Evolutionary conservation across 805 yeast genomes (phyloP).

Genomic region (Wickerhamiella sorbophila): DNA sequence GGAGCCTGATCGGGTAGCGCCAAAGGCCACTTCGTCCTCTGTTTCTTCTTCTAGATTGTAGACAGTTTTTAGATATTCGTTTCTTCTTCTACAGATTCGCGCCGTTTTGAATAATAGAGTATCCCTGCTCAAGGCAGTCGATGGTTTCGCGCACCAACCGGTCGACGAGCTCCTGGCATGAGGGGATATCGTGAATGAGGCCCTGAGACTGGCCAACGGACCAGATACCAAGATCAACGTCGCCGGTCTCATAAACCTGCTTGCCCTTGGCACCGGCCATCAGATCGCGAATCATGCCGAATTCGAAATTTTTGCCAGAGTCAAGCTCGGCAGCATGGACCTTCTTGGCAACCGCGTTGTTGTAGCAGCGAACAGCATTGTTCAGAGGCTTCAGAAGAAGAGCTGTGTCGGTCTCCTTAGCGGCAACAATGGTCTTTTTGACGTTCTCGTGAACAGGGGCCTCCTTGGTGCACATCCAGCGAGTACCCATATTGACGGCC

Average conservation of each 20-base stretch:
- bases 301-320: slow-evolving; percentile 11
- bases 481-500: slow-evolving; percentile 24
- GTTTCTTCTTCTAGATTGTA: no score
- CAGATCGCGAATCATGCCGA: slow-evolving; percentile 17
- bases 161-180: slow-evolving; percentile 20
- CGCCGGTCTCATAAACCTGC: slow-evolving; percentile 21
- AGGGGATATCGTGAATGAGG: slow-evolving; percentile 22
- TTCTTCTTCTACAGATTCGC: slow-evolving; percentile 2
- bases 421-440: slow-evolving; percentile 15
- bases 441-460: slow-evolving; percentile 21
- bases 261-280: slow-evolving; percentile 22
- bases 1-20: neutral
- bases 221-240: slow-evolving; percentile 23
- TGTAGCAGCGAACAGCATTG: slow-evolving; percentile 21
- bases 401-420: slow-evolving; percentile 21
- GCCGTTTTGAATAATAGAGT: slow-evolving; percentile 1
- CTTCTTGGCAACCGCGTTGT: slow-evolving; percentile 19
- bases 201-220: slow-evolving; percentile 22
- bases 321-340: slow-evolving; percentile 19
- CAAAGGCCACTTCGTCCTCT: no score
- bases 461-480: slow-evolving; percentile 23
- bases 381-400: slow-evolving; percentile 20
- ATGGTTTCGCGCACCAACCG: slow-evolving; percentile 19
- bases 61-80: no score
- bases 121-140: slow-evolving; percentile 3